A percentile compares a stretch with the other conserved stretches of the same genome.
These are phyloP conservation scores for Pleurotus tuber-regium DNA, from an alignment of 768 basidiomycete species.

Conservation along the genomic window DNA sequence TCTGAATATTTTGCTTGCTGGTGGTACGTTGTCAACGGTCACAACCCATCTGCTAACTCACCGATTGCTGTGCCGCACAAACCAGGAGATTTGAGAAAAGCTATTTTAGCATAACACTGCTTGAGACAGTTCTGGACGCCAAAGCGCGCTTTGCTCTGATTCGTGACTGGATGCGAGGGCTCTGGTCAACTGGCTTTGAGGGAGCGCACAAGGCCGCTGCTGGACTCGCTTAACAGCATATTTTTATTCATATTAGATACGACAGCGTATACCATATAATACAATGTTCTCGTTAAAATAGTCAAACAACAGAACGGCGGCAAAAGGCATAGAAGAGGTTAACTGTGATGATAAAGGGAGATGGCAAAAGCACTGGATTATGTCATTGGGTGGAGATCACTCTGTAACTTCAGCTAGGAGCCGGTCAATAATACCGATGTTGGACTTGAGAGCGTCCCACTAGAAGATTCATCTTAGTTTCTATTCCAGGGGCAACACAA, in stretches of 20 bases:
- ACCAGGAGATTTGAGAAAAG: constrained; percentile 59
- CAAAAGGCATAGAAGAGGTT: not conserved
- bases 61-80: not conserved
- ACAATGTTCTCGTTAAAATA: not conserved
- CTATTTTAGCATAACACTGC: constrained; percentile 47
- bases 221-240: constrained; percentile 43
- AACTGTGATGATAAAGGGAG: not conserved
- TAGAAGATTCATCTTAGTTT: constrained; percentile 20
- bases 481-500: not conserved
- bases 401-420: constrained; percentile 41
- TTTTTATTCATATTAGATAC: not conserved
- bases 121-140: constrained; percentile 65
- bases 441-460: constrained; percentile 58
- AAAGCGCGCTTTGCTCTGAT: constrained; percentile 53
- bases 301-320: not conserved
- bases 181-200: constrained; percentile 53
- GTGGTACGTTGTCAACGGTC: too few relatives aligned
- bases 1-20: constrained; percentile 55
- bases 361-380: too few relatives aligned
- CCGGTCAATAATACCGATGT: constrained; percentile 45
- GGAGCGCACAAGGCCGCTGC: constrained; percentile 74
- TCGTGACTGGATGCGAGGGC: constrained; percentile 63
- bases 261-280: not conserved
- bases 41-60: too few relatives aligned
- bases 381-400: too few relatives aligned